A percentile compares a stretch with the other conserved stretches of the same genome.
phyloP scores from a whole-genome alignment of 331 rosid genomes.

The Dryas integrifolia region DNA sequence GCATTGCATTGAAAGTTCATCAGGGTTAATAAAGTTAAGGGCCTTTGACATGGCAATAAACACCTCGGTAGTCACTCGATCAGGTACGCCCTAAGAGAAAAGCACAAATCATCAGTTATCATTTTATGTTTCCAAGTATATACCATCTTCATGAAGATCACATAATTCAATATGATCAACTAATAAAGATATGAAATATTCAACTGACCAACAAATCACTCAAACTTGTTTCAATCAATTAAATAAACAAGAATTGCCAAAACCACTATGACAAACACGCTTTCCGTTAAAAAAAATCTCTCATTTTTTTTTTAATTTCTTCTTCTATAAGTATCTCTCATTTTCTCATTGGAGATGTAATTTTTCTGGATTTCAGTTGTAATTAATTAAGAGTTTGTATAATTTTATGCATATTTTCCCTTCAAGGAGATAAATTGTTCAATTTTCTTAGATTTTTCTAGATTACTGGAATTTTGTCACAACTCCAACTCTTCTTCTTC shows the following conservation, averaged over 20 bases:
- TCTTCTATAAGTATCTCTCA: neutral
- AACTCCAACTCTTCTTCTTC: neutral
- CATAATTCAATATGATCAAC: neutral
- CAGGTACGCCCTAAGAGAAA: constrained; percentile 75
- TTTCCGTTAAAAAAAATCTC: neutral
- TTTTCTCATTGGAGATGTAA: neutral
- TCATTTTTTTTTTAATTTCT: neutral
- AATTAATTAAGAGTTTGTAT: neutral
- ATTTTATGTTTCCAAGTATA: constrained; percentile 8
- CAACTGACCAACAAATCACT: neutral
- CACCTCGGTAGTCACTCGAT: constrained; percentile 89
- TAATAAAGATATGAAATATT: neutral
- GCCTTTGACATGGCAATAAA: constrained; percentile 99
- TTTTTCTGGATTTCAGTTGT: neutral
- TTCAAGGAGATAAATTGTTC: neutral
- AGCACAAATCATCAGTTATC: constrained; percentile 21
- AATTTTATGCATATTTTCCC: neutral
- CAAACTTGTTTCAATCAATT: neutral
- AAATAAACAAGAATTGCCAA: neutral
- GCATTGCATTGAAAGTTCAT: constrained; percentile 99
- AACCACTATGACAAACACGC: neutral
- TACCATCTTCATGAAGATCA: neutral
- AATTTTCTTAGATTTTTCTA: neutral
- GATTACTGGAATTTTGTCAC: neutral
- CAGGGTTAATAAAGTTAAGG: constrained; percentile 92